These are phyloP conservation scores for Tubosaeta brunneosetosa DNA, from an alignment of 768 basidiomycete species.

Conservation along the genomic window DNA sequence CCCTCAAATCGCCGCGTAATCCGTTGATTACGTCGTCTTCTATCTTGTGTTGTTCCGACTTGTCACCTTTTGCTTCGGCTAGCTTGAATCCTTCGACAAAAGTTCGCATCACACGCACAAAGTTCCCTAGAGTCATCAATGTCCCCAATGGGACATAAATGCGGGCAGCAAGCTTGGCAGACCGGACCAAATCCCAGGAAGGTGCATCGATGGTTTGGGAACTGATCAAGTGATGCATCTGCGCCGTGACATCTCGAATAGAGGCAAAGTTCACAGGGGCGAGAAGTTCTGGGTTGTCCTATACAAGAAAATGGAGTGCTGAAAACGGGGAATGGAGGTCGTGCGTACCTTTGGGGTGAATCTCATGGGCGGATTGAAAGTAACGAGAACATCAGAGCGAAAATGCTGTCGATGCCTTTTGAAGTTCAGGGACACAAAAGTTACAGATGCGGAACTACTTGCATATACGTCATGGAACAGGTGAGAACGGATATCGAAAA, in stretches of 20 bases:
- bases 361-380: constrained; percentile 66
- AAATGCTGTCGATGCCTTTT: constrained; percentile 80
- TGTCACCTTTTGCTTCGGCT: constrained; percentile 27
- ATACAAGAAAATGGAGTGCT: not conserved
- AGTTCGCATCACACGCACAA: constrained; percentile 67
- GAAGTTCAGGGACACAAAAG: not conserved
- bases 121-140: constrained; percentile 76
- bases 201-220: constrained; percentile 81
- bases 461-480: constrained; percentile 84
- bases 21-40: constrained; percentile 29
- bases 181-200: constrained; percentile 74
- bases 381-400: constrained; percentile 82
- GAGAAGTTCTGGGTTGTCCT: constrained; percentile 71
- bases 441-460: constrained; percentile 8
- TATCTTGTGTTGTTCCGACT: constrained; percentile 18
- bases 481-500: constrained; percentile 73
- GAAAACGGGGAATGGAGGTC: not conserved
- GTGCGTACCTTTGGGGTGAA: constrained; percentile 56
- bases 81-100: constrained; percentile 76
- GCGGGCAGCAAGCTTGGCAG: constrained; percentile 69
- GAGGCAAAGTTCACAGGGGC: constrained; percentile 58
- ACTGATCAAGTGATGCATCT: constrained; percentile 65
- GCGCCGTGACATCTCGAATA: constrained; percentile 57
- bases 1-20: constrained; percentile 58
- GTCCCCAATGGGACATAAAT: constrained; percentile 90